phyloP scores from a whole-genome alignment of 1,284 basidiomycete species.

The Flammula alnicola region DNA sequence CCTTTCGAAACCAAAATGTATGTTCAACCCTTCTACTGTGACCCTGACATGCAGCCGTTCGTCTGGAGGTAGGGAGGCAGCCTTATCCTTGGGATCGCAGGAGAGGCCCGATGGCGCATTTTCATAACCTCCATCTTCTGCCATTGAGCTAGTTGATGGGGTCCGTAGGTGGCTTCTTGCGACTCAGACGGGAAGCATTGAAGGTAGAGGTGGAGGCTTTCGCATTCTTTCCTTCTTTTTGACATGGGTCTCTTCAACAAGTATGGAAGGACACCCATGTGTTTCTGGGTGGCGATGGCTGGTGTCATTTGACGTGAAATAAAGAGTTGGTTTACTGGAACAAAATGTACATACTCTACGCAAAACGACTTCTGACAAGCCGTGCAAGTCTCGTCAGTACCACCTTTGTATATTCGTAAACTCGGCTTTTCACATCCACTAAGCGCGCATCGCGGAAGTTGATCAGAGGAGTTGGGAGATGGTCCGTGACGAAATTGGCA shows the following conservation, averaged over 20 bases:
- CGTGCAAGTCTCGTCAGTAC: constrained; percentile 46
- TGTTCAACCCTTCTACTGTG: constrained; percentile 40
- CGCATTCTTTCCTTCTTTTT: background rate
- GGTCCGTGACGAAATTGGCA: constrained; percentile 7
- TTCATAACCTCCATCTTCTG: constrained; percentile 70
- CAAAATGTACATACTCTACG: constrained; percentile 48
- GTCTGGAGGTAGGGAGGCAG: constrained; percentile 47
- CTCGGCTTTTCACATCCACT: constrained; percentile 57
- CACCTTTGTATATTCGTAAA: constrained; percentile 45
- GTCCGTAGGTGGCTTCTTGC: constrained; percentile 45
- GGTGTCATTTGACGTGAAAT: constrained; percentile 14
- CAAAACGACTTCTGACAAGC: constrained; percentile 67
- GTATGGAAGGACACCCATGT: constrained; percentile 49
- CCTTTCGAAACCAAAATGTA: constrained; percentile 74
- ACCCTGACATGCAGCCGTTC: constrained; percentile 64
- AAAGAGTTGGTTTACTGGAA: constrained; percentile 9
- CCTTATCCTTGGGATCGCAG: constrained; percentile 63
- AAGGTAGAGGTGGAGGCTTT: background rate
- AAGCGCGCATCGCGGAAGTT: constrained; percentile 54
- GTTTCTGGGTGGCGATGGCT: constrained; percentile 66
- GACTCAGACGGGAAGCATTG: constrained; percentile 20
- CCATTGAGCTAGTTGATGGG: constrained; percentile 58
- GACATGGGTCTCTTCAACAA: no score
- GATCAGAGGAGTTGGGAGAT: constrained; percentile 22
- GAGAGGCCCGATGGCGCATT: constrained; percentile 68